These are phyloP conservation scores for Acacia pycnantha DNA, from an alignment of 331 rosid genomes.

Conservation along the genomic window DNA sequence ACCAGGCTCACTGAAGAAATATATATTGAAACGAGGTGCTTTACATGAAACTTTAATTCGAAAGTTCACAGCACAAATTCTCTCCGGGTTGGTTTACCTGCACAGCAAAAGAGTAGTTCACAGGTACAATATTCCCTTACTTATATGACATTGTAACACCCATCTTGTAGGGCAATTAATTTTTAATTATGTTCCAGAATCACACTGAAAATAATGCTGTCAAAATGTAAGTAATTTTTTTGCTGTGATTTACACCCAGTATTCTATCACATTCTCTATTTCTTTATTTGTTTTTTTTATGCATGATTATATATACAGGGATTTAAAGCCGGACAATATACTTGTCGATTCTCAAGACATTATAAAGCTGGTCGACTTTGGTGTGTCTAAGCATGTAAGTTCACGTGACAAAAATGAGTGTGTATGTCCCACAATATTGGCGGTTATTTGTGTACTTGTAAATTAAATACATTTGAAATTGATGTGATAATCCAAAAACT, in stretches of 20 bases:
- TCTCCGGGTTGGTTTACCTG: constrained; percentile 51
- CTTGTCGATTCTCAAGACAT: background rate
- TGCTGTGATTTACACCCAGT: too few relatives aligned
- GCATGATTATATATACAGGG: background rate
- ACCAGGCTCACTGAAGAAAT: background rate
- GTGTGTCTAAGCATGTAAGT: too few relatives aligned
- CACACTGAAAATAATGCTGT: background rate
- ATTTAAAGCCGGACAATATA: background rate
- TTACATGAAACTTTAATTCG: constrained; percentile 44
- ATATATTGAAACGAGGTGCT: background rate
- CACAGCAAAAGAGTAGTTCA: constrained; percentile 53
- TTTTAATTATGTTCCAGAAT: background rate
- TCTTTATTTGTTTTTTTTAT: too few relatives aligned
- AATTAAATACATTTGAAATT: too few relatives aligned
- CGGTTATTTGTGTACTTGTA: too few relatives aligned
- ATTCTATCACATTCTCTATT: too few relatives aligned
- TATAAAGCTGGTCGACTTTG: background rate
- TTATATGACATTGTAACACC: background rate
- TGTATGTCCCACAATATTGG: too few relatives aligned
- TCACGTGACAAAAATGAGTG: too few relatives aligned
- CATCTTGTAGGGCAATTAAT: too few relatives aligned
- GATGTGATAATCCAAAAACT: too few relatives aligned
- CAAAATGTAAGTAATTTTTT: background rate
- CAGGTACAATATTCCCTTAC: constrained; percentile 31
- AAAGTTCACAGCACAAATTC: constrained; percentile 2